These are phyloP conservation scores for Strobilomyces confusus DNA, from an alignment of 768 basidiomycete genomes.

Conservation along the genomic window DNA sequence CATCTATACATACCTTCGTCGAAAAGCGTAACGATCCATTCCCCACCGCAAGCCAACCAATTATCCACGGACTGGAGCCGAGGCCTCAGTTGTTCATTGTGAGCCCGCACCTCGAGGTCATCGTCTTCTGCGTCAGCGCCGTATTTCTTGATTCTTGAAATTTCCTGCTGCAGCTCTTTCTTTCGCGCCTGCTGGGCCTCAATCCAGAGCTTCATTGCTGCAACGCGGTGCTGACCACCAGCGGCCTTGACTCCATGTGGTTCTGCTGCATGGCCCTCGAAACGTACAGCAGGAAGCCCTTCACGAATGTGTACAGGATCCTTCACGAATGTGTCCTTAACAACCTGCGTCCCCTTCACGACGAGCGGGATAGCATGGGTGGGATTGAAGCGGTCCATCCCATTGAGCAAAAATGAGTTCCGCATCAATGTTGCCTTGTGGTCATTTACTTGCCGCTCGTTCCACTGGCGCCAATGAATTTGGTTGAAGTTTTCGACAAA, in stretches of 20 bases:
- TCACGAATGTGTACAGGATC: neutral
- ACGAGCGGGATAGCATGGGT: neutral
- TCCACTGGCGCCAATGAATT: neutral
- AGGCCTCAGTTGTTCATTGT: neutral
- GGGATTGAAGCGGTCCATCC: slow-evolving; percentile 1
- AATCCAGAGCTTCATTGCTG: neutral
- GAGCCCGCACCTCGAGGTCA: neutral
- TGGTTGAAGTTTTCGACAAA: neutral
- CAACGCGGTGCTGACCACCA: neutral
- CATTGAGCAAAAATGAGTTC: slow-evolving; percentile 1
- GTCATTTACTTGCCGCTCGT: neutral
- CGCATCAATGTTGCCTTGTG: neutral
- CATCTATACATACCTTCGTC: neutral
- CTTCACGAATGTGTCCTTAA: neutral
- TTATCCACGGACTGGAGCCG: neutral
- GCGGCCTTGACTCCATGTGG: neutral
- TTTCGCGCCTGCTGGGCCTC: neutral
- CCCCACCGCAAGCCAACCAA: neutral
- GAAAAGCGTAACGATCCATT: neutral
- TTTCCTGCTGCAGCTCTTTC: neutral
- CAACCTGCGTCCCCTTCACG: neutral
- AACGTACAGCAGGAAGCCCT: neutral
- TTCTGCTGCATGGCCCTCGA: neutral
- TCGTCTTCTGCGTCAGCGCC: neutral
- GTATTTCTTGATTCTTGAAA: neutral